Evolutionary conservation across 371 early-diverging fungal genomes (phyloP), one percentile per base, ranked within the genome.

Genomic region (Saksenaea oblongispora): DNA sequence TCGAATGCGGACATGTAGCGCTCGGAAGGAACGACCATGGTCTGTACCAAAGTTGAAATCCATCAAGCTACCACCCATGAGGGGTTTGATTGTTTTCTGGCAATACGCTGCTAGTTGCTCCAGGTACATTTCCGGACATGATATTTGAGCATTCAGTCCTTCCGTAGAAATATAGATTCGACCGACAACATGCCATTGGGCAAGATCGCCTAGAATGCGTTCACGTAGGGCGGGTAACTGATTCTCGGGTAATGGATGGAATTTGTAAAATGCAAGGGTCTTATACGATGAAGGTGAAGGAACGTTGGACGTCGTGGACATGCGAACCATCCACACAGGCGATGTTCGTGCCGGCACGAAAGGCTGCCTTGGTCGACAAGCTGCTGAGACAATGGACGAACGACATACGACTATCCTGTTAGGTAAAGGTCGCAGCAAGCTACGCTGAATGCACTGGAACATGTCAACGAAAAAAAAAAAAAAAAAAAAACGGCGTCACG

Each of bases 91-190:
- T 1, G 34, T 57, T 0, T 61, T 41, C 3, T 67, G 47, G 34
- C 69, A 71, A 47, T 78, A 82, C 5, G 27, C 70, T 63, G 76
- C 72, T 31, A 91, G 71, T n/a, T 70, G 54, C 0, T 67, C 71
- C 8, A 88, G 61, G 24, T 80, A 70, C 8, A 76, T 70, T 35
- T 74, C 75, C 27, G 91, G 91, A 54, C 90, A 86, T 41, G 91
- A 87, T n/a, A 93, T 72, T 70, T 93, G 93, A 24, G 91, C 92
- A 69, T 93, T 93, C 74, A 93, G 87, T 1, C 93, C 93, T 74
- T 93, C 90, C 8, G 76, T 76, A n/a, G 88, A 82, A 35, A 93
- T 76, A 64, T 93, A 93, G 34, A 93, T 87, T 17, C 93, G 83
- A 1, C 92, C 93, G 0, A 90, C 86, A 22, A 90, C 78, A 28